Conservation (phyloP, 1,284 basidiomycete species). For the Boletellus dicymbophilus region DNA sequence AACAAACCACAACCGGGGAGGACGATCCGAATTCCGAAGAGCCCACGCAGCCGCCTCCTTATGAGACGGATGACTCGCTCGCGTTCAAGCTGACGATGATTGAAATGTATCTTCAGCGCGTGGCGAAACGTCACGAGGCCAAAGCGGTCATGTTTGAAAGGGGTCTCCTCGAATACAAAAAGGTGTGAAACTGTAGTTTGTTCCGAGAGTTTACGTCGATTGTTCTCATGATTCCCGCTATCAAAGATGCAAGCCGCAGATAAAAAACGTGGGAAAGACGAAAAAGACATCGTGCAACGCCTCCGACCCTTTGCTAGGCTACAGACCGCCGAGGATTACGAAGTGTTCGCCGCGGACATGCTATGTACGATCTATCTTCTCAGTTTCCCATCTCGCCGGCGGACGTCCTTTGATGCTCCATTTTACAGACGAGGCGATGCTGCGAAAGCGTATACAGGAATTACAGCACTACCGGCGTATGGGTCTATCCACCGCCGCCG, state of each 20-base stretch:
- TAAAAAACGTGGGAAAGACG: conserved; percentile 89
- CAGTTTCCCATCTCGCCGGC: neutral
- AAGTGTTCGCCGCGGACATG: conserved; percentile 86
- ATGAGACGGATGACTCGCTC: conserved; percentile 89
- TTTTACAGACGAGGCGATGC: conserved; percentile 82
- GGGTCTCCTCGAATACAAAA: conserved; percentile 91
- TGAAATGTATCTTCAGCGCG: conserved; percentile 90
- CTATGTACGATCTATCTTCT: neutral
- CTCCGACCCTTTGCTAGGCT: conserved; percentile 92
- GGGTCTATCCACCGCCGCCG: conserved; percentile 80
- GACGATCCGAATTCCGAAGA: conserved; percentile 60
- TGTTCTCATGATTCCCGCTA: neutral
- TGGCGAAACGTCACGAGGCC: conserved; percentile 86
- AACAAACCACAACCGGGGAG: conserved; percentile 38
- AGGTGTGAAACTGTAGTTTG: no score
- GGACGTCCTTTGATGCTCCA: neutral
- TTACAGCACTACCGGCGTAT: conserved; percentile 87
- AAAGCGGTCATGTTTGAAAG: conserved; percentile 96
- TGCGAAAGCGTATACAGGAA: conserved; percentile 86
- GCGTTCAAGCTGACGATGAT: conserved; percentile 88
- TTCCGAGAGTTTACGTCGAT: no score
- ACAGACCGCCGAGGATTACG: conserved; percentile 92
- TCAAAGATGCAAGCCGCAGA: conserved; percentile 88
- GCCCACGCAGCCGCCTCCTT: conserved; percentile 67
- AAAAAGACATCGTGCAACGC: conserved; percentile 88